Evolutionary conservation across 306 rosid genomes (phyloP), one percentile per base, ranked within the genome.

Genomic region (Dryas alaskensis): DNA sequence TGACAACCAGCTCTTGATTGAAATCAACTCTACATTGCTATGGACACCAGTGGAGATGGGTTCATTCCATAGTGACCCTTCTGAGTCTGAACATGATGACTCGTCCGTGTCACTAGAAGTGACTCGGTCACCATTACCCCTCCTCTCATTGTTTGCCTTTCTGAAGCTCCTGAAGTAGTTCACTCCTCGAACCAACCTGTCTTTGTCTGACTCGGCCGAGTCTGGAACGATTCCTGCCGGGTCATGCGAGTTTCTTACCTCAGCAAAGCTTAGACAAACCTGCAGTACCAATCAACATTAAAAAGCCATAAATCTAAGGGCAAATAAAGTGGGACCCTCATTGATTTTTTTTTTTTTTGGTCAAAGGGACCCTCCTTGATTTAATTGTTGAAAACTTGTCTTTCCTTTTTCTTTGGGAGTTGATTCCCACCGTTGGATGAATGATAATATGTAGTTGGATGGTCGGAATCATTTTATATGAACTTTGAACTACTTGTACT

Each of bases 201-300:
- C 81, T 52, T 72, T 77, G 42, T 81, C 75, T 12, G 79, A 22
- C 73, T 73, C 70, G 43, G 27, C 55, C 44, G 52, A 60, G 76
- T 75, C 83, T 53, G 61, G 78, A 48, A 52, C 48, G 22, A 67
- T 47, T 75, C 78, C 58, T 13, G 17, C 25, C 46, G 69, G 55
- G 55, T 81, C 86, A 0, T 8, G 25, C 8, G 68, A 61, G 70
- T 74, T 76, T 43, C 73, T 76, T 27, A 80, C 44, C 78, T 89
- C 87, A 65, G 65, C 70, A 52, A 87, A 60, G 62, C 80, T 88
- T 19, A 84, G 9, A 47, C 76, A 54, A 13, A 88, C 90, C 98
- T 88, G 78, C 67, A 71, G 39, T 14, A 40, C 43, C 77, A 74
- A 31, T 37, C 46, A 8, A 13, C 25, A 44, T 57, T 22, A 31